These are phyloP conservation scores for Hanseniaspora lindneri DNA, from an alignment of 805 yeast genomes.

Conservation along the genomic window DNA sequence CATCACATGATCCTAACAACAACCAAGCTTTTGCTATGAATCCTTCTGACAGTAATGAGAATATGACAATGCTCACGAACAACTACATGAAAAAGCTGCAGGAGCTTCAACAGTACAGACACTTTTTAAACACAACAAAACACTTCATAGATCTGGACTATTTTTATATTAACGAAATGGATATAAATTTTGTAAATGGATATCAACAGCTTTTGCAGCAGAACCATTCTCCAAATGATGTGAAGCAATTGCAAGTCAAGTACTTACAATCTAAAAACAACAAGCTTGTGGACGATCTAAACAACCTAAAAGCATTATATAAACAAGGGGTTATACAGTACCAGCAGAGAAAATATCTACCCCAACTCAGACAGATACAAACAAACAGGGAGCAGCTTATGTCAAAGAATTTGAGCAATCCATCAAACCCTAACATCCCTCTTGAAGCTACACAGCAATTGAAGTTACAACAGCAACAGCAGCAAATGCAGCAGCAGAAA, in stretches of 20 bases:
- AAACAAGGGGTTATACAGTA: conserved; percentile 13
- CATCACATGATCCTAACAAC: background rate
- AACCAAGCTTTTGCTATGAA: background rate
- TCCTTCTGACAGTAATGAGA: background rate
- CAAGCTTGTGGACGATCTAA: conserved; percentile 12
- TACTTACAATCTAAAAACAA: conserved; percentile 14
- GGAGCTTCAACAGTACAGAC: conserved; percentile 15
- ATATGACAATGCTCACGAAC: conserved; percentile 1
- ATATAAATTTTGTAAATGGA: conserved; percentile 12
- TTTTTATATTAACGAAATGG: conserved; percentile 15
- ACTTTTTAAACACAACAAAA: conserved; percentile 14
- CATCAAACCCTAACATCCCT: background rate
- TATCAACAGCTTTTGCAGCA: conserved; percentile 14
- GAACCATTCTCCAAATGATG: conserved; percentile 10
- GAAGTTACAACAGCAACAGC: conserved; percentile 19
- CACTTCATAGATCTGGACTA: conserved; percentile 15
- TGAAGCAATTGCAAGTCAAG: conserved; percentile 12
- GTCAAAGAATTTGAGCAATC: background rate
- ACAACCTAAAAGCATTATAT: conserved; percentile 7
- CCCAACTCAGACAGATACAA: conserved; percentile 15
- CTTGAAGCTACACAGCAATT: conserved; percentile 16
- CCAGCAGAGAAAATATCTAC: conserved; percentile 13
- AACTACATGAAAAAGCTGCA: conserved; percentile 15
- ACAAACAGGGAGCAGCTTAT: conserved; percentile 5
- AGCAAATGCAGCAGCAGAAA: conserved; percentile 16